Percentiles rank a stretch among this genome's conserved stretches.
These are phyloP conservation scores for Penstemon barbatus DNA, from an alignment of 257 asterid species.

Conservation along the genomic window DNA sequence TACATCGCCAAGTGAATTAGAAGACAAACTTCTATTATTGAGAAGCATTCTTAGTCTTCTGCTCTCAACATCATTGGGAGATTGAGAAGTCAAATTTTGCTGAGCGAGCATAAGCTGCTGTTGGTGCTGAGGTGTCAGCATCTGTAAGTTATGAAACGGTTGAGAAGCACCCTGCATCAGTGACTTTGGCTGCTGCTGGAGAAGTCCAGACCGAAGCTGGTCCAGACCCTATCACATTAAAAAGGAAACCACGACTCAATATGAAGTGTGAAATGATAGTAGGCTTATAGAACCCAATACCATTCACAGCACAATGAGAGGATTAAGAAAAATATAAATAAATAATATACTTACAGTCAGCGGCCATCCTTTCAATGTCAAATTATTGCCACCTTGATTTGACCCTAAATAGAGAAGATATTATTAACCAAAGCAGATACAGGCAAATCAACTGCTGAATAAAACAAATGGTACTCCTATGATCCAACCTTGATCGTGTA, in stretches of 20 bases:
- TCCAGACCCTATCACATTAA: constrained; percentile 63
- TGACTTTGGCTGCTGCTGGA: constrained; percentile 95
- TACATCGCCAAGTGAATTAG: constrained; percentile 77
- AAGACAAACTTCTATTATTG: constrained; percentile 64
- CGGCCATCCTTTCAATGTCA: constrained; percentile 99
- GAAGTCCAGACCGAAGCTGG: constrained; percentile 89
- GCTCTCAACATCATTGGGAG: constrained; percentile 78
- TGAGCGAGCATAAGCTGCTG: constrained; percentile 95
- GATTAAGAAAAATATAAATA: background rate
- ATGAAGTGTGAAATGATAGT: background rate
- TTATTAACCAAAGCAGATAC: constrained; percentile 21
- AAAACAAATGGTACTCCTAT: constrained; percentile 7
- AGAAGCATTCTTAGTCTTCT: constrained; percentile 90
- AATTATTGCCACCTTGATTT: constrained; percentile 89
- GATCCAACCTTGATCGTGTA: background rate
- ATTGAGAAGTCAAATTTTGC: constrained; percentile 80
- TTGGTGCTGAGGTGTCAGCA: constrained; percentile 95
- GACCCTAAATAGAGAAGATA: constrained; percentile 59
- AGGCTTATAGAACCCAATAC: no score
- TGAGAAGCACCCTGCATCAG: constrained; percentile 81
- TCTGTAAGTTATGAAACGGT: constrained; percentile 89
- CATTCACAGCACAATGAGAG: background rate
- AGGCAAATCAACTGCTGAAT: constrained; percentile 14
- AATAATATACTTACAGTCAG: constrained; percentile 69
- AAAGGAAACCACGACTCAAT: background rate